phyloP scores from a whole-genome alignment of 768 basidiomycete species.

The Suillus discolor region DNA sequence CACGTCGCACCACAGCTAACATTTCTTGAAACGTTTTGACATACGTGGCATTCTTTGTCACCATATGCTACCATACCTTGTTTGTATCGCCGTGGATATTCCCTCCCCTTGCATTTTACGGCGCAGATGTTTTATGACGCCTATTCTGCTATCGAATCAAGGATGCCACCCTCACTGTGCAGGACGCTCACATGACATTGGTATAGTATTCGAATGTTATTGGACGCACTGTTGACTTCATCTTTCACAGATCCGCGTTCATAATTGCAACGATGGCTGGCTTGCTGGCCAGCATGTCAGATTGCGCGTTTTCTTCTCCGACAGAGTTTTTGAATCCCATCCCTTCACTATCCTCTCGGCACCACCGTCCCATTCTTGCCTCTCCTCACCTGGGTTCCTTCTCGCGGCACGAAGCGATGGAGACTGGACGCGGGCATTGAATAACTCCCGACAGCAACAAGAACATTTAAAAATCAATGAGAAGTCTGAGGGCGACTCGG shows the following conservation, averaged over 20 bases:
- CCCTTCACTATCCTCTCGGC: constrained; percentile 78
- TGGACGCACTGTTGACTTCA: background rate
- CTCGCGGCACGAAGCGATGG: too few relatives aligned
- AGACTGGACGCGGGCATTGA: too few relatives aligned
- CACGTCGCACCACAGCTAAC: background rate
- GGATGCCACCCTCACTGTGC: constrained; percentile 66
- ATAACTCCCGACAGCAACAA: too few relatives aligned
- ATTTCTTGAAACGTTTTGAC: constrained; percentile 43
- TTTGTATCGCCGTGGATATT: constrained; percentile 90
- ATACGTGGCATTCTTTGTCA: constrained; percentile 62
- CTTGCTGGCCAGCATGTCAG: too few relatives aligned
- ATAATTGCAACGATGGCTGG: too few relatives aligned
- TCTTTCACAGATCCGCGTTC: constrained; percentile 48
- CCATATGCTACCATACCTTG: constrained; percentile 80
- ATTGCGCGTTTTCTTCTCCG: too few relatives aligned
- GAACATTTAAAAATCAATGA: too few relatives aligned
- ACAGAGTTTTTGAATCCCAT: constrained; percentile 77
- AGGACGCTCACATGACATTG: constrained; percentile 70
- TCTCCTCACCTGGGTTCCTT: too few relatives aligned
- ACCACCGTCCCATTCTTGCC: constrained; percentile 43
- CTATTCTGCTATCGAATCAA: constrained; percentile 72
- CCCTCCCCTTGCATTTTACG: constrained; percentile 80
- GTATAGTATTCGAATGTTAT: constrained; percentile 39
- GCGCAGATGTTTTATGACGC: constrained; percentile 74
- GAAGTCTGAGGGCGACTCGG: too few relatives aligned